phyloP scores from a whole-genome alignment of 352 stramenopile species.

The Phytophthora brassicae region DNA sequence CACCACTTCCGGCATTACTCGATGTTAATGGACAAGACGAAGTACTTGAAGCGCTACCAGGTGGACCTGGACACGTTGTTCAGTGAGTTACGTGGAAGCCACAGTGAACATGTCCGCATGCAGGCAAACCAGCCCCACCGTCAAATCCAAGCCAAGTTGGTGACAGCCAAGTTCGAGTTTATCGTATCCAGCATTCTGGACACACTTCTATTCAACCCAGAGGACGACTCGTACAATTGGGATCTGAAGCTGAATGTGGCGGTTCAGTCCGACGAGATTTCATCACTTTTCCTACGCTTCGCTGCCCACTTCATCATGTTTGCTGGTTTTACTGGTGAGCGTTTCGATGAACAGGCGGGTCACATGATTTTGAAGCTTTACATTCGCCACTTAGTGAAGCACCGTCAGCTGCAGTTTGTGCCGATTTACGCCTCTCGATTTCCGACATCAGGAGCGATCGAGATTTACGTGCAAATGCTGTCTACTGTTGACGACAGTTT shows the following conservation, averaged over 20 bases:
- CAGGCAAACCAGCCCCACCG: slow-evolving; percentile 74
- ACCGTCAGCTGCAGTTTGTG: slow-evolving; percentile 73
- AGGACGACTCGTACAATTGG: slow-evolving; percentile 66
- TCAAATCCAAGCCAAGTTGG: slow-evolving; percentile 80
- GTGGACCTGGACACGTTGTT: slow-evolving; percentile 74
- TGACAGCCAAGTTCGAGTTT: slow-evolving; percentile 72
- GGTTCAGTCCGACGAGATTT: slow-evolving; percentile 44
- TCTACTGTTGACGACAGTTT: slow-evolving; percentile 54
- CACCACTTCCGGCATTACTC: slow-evolving; percentile 63
- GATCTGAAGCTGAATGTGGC: slow-evolving; percentile 52
- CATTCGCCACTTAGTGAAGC: slow-evolving; percentile 81
- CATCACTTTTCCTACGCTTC: slow-evolving; percentile 73
- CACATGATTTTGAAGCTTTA: slow-evolving; percentile 86
- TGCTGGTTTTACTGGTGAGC: slow-evolving; percentile 63
- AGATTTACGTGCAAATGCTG: slow-evolving; percentile 82
- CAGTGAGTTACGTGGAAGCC: slow-evolving; percentile 67
- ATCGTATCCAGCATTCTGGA: slow-evolving; percentile 75
- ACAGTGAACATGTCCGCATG: slow-evolving; percentile 59
- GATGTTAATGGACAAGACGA: slow-evolving; percentile 65
- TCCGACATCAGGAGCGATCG: slow-evolving; percentile 53
- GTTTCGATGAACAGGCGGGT: slow-evolving; percentile 58
- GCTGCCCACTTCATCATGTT: slow-evolving; percentile 83
- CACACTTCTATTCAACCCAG: slow-evolving; percentile 46
- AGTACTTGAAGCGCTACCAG: slow-evolving; percentile 75
- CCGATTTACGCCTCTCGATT: slow-evolving; percentile 73